Evolutionary conservation across 257 asterid genomes (phyloP).

Genomic region (Solanum okadae): DNA sequence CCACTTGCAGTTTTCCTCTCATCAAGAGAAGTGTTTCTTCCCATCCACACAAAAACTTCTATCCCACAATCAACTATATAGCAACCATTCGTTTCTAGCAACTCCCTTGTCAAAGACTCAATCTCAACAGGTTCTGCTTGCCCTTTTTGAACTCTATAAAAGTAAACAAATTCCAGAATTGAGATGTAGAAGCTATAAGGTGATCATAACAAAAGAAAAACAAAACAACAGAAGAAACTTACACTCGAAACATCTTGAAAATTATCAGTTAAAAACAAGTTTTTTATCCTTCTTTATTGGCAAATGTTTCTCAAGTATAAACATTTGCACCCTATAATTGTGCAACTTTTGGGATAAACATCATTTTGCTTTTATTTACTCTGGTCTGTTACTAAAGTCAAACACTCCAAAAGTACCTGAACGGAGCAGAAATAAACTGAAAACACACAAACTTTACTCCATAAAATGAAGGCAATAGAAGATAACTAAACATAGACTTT

Average conservation of each 20-base stretch:
- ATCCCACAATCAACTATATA: constrained; percentile 84
- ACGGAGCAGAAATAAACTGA: not conserved
- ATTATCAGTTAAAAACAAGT: not conserved
- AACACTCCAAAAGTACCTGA: not conserved
- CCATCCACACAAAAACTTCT: constrained; percentile 90
- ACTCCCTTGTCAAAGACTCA: constrained; percentile 67
- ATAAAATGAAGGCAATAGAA: not conserved
- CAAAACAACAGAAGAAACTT: not conserved
- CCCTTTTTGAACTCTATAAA: constrained; percentile 60
- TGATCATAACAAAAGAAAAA: not conserved
- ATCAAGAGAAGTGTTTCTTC: constrained; percentile 85
- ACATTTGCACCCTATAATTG: not conserved
- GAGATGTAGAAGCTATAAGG: not conserved
- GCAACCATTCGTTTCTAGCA: constrained; percentile 77
- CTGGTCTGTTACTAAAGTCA: not conserved
- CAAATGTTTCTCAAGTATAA: not conserved
- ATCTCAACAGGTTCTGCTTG: constrained; percentile 59
- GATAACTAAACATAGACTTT: not conserved
- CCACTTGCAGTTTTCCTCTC: constrained; percentile 84
- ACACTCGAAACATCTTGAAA: not conserved
- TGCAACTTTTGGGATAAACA: not conserved
- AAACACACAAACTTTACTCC: not conserved
- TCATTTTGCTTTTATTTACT: not conserved
- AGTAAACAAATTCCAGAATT: not conserved
- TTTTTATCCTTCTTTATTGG: not conserved